A percentile compares a stretch with the other conserved stretches of the same genome.
phyloP scores from a whole-genome alignment of 805 yeast species.

The Yarrowia yakushimensis region DNA sequence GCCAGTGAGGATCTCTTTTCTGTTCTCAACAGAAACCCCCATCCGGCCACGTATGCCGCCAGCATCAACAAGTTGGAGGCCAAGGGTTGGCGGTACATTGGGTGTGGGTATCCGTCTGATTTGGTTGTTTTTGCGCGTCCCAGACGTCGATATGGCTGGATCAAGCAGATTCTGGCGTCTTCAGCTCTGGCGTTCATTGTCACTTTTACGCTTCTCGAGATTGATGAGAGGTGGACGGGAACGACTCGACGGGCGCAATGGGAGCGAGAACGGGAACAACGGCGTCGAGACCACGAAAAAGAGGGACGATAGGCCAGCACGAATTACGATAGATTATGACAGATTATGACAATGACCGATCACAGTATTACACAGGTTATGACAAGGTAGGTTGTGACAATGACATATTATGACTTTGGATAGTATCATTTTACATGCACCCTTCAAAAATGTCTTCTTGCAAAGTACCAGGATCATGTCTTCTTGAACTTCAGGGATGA shows the following conservation, averaged over 20 bases:
- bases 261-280: background rate
- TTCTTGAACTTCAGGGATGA: too few relatives aligned
- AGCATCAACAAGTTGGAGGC: slow-evolving; percentile 46
- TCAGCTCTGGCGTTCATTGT: background rate
- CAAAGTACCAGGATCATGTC: too few relatives aligned
- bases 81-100: slow-evolving; percentile 54
- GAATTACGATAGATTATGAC: too few relatives aligned
- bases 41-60: slow-evolving; percentile 31
- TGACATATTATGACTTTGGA: too few relatives aligned
- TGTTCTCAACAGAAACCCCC: slow-evolving; percentile 28
- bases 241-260: background rate
- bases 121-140: slow-evolving; percentile 45
- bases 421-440: too few relatives aligned
- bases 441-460: too few relatives aligned
- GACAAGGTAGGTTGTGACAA: too few relatives aligned
- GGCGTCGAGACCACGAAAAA: background rate
- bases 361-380: too few relatives aligned
- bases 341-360: too few relatives aligned
- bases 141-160: background rate
- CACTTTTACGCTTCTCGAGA: background rate
- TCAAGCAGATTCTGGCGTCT: background rate
- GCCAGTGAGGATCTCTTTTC: slow-evolving; percentile 32
- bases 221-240: slow-evolving; percentile 17
- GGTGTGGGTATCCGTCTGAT: slow-evolving; percentile 44
- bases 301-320: too few relatives aligned